These are phyloP conservation scores for Lenzites betulinus DNA, from an alignment of 768 basidiomycete species.

Conservation along the genomic window DNA sequence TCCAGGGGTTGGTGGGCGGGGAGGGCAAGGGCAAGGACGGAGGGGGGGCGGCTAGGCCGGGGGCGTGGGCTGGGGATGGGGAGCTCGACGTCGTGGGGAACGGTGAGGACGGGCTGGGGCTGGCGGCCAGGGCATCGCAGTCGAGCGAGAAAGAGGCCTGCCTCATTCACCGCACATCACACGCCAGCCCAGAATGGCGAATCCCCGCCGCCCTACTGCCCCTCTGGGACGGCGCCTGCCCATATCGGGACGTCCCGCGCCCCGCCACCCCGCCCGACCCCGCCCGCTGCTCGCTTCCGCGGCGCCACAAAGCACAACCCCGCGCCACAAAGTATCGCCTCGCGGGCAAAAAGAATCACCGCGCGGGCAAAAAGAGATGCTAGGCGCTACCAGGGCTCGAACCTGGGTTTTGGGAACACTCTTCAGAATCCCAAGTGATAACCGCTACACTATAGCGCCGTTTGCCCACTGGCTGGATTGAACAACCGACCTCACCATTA, in stretches of 20 bases:
- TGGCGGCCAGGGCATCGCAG: constrained; percentile 6
- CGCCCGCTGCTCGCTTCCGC: constrained; percentile 5
- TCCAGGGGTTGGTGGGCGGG: neutral
- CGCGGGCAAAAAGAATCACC: neutral
- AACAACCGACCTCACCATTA: constrained; percentile 15
- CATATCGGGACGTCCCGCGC: neutral
- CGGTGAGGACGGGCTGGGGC: constrained; percentile 2
- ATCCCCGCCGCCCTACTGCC: constrained; percentile 1
- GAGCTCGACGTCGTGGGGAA: constrained; percentile 11
- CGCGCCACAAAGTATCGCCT: too few relatives aligned
- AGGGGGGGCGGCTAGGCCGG: neutral
- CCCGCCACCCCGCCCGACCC: constrained; percentile 15
- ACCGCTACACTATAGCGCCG: constrained; percentile 18
- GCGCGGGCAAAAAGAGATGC: neutral
- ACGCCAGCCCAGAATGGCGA: constrained; percentile 1
- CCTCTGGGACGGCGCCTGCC: constrained; percentile 3
- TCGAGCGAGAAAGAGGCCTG: constrained; percentile 2
- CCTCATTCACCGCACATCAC: constrained; percentile 1
- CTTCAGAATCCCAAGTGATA: constrained; percentile 18
- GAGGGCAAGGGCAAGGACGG: constrained; percentile 4
- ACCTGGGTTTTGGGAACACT: constrained; percentile 17
- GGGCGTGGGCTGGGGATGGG: constrained; percentile 4
- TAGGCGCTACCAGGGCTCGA: constrained; percentile 19
- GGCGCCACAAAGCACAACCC: too few relatives aligned
- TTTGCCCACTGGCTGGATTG: constrained; percentile 10